Evolutionary conservation across 208 protist species (phyloP).

Genomic region (Acanthamoeba culbertsoni): DNA sequence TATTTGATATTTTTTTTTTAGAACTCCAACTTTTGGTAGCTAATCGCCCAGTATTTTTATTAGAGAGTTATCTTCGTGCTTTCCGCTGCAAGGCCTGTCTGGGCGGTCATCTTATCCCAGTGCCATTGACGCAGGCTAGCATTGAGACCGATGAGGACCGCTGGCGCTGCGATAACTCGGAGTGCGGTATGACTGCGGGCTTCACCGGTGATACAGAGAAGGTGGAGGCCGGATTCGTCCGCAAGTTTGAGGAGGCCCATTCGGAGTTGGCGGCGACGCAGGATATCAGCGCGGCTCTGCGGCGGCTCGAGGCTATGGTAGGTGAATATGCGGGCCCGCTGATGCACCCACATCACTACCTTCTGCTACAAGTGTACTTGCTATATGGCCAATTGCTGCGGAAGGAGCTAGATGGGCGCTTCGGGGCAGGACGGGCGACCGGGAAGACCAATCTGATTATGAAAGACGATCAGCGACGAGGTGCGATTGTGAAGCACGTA

Average conservation of each 20-base stretch:
- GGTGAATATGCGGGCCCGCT: not conserved
- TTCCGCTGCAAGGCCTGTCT: not conserved
- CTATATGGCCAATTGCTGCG: not conserved
- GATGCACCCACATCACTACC: not conserved
- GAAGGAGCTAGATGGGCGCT: not conserved
- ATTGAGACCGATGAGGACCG: constrained; percentile 7
- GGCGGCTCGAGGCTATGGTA: not conserved
- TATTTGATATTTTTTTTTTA: not conserved
- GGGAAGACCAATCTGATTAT: not conserved
- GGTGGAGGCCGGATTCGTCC: not conserved
- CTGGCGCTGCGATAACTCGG: not conserved
- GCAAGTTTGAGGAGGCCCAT: not conserved
- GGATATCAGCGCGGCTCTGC: not conserved
- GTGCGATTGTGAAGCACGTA: not conserved
- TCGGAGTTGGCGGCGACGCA: not conserved
- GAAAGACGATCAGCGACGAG: constrained; percentile 3
- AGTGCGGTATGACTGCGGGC: not conserved
- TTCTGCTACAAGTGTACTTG: not conserved
- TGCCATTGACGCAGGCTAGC: not conserved
- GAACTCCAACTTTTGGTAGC: not conserved
- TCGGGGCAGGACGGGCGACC: not conserved
- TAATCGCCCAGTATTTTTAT: not conserved
- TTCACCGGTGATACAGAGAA: not conserved
- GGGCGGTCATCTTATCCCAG: not conserved
- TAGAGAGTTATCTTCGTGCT: not conserved